Base-by-base conservation (phyloP, 768 basidiomycete species). In the Rhodosporidiobolus sp. region DNA sequence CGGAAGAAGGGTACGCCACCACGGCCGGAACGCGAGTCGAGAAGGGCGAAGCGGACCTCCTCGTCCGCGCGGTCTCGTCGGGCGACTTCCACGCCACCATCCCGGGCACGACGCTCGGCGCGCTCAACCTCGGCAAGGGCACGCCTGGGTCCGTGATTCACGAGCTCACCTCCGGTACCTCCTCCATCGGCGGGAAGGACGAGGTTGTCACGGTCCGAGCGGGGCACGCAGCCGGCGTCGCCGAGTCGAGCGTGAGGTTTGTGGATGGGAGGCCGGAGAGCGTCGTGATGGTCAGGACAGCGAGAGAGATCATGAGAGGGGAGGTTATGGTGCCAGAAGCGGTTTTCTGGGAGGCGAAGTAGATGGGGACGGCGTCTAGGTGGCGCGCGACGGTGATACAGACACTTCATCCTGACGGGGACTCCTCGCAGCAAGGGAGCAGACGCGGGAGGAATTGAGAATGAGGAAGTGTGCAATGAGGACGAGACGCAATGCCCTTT, bases 41-140 rank as follows among this genome's bases (percentile, higher is more conserved):
- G 24, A 2, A 7, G 2, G 24, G 30, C 2, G 66, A 73, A 0
- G 72, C 76, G 3, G 69, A 73, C 48, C n/a, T 76, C 3, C 49
- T 71, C 24, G 76, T 69, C 0, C 57, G 76, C 8, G 72, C 76
- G 0, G 54, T 76, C 9, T 54, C 49, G 20, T 65, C 63, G 14
- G 76, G 76, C 4, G 73, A 76, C 56, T 71, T 38, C 30, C 76
- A 76, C 57, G 72, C 72, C 17, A 69, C 69, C n/a, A 71, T 76
- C 38, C 76, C 76, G 0, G 76, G 72, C 0, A 76, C 72, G 45
- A 74, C 72, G n/a, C 57, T 76, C 38, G 76, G 63, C 3, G 73
- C 72, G 16, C 32, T 76, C 26, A 74, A 68, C 45, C 28, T 76
- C 30, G 75, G 65, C 0, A 4, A 28, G 1, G 75, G 75, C 17